These are phyloP conservation scores for Filosporella fistucella DNA, from an alignment of 495 filamentous ascomycete species.

Conservation along the genomic window DNA sequence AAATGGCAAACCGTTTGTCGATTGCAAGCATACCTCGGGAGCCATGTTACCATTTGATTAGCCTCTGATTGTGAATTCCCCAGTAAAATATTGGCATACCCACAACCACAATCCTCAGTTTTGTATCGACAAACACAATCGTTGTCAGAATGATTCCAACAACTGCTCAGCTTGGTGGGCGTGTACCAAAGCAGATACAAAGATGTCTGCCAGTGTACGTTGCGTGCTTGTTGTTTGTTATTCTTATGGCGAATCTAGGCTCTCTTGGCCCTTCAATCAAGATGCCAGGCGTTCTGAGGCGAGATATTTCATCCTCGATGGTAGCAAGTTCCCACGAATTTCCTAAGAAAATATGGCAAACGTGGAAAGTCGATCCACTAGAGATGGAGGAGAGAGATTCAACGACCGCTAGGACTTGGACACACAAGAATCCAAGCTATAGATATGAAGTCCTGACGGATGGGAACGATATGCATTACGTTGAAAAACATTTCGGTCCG, in stretches of 20 bases:
- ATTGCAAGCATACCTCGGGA: no score
- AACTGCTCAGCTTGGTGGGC: background rate
- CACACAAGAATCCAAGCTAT: slow-evolving; percentile 49
- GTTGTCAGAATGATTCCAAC: background rate
- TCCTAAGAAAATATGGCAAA: slow-evolving; percentile 61
- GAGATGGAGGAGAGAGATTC: slow-evolving; percentile 52
- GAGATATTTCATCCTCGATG: background rate
- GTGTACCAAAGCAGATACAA: slow-evolving; percentile 6
- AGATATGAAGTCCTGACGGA: slow-evolving; percentile 65
- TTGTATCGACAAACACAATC: no score
- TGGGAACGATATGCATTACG: slow-evolving; percentile 52
- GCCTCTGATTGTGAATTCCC: no score
- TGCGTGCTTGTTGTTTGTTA: slow-evolving; percentile 32
- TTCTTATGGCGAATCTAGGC: slow-evolving; percentile 32
- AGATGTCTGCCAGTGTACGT: slow-evolving; percentile 25
- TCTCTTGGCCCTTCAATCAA: background rate
- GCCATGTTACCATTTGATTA: no score
- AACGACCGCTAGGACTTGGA: slow-evolving; percentile 50
- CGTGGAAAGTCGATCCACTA: slow-evolving; percentile 59
- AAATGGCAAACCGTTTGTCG: no score
- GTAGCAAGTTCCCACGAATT: slow-evolving; percentile 21
- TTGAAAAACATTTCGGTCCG: slow-evolving; percentile 54
- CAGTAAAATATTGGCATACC: no score
- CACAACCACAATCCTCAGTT: no score
- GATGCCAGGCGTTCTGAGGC: background rate